phyloP scores from a whole-genome alignment of 2,329 filamentous ascomycete species.

The Aureobasidium uvarum region DNA sequence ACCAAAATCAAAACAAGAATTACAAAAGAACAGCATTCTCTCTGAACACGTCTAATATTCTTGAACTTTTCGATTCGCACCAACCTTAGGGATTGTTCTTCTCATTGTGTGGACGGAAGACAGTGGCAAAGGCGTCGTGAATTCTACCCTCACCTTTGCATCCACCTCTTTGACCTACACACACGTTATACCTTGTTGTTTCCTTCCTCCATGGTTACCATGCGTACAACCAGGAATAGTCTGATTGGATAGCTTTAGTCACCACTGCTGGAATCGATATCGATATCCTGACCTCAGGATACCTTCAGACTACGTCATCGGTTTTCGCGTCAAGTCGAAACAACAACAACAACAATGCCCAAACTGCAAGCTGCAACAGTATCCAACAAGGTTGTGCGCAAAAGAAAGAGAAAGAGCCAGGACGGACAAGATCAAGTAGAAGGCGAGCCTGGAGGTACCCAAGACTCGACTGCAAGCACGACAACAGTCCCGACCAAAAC shows the following conservation, averaged over 20 bases:
- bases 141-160: neutral
- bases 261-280: neutral
- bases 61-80: neutral
- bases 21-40: neutral
- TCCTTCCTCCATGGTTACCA: neutral
- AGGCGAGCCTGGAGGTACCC: conserved; percentile 27
- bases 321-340: neutral
- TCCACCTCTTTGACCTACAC: neutral
- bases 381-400: conserved; percentile 48
- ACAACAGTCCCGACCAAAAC: conserved; percentile 56
- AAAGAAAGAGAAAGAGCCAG: conserved; percentile 42
- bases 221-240: neutral
- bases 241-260: neutral
- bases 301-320: conserved; percentile 12
- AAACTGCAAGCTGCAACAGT: conserved; percentile 51
- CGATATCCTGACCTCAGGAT: neutral
- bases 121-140: conserved; percentile 12
- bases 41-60: neutral
- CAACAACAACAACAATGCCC: conserved; percentile 40
- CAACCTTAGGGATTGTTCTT: neutral
- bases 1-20: neutral
- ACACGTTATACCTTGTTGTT: neutral
- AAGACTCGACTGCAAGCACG: conserved; percentile 35
- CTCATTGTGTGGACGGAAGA: neutral
- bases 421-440: conserved; percentile 26